A percentile compares a stretch with the other conserved stretches of the same genome.
Evolutionary conservation across 2,329 filamentous ascomycete species (phyloP).

Genomic region (Epichloe aotearoae): DNA sequence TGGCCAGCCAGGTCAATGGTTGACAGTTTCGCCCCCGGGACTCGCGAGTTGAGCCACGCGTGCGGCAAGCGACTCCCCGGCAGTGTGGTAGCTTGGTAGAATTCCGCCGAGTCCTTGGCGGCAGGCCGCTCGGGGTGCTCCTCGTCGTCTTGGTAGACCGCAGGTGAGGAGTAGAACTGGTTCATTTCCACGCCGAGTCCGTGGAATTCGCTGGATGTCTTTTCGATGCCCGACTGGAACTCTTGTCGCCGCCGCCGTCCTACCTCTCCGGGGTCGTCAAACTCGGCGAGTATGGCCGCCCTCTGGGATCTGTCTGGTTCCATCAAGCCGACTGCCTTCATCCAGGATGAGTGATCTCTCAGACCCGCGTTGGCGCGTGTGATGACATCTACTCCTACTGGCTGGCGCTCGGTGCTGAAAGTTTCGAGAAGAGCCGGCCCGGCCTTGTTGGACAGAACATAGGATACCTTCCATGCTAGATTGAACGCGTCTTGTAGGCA

Average conservation of each 20-base stretch:
- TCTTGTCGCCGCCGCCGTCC: conserved; percentile 25
- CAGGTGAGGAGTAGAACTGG: conserved; percentile 36
- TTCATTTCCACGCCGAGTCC: conserved; percentile 47
- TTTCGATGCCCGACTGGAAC: conserved; percentile 28
- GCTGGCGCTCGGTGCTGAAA: conserved; percentile 33
- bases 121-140: conserved; percentile 16
- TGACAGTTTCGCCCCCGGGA: conserved; percentile 33
- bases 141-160: conserved; percentile 32
- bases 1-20: conserved; percentile 48
- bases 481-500: conserved; percentile 45
- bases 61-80: conserved; percentile 49
- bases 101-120: conserved; percentile 26
- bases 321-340: conserved; percentile 31
- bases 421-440: conserved; percentile 25
- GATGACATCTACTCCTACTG: conserved; percentile 34
- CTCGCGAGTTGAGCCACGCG: conserved; percentile 42
- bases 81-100: conserved; percentile 36
- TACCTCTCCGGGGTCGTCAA: conserved; percentile 22
- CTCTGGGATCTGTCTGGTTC: conserved; percentile 25
- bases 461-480: conserved; percentile 41
- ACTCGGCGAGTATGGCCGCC: conserved; percentile 24
- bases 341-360: conserved; percentile 34
- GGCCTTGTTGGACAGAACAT: conserved; percentile 24
- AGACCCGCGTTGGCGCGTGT: conserved; percentile 44
- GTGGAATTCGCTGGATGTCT: conserved; percentile 36